Evolutionary conservation across 768 basidiomycete species (phyloP), one percentile per base, ranked within the genome.

Genomic region (Pholiota conissans): DNA sequence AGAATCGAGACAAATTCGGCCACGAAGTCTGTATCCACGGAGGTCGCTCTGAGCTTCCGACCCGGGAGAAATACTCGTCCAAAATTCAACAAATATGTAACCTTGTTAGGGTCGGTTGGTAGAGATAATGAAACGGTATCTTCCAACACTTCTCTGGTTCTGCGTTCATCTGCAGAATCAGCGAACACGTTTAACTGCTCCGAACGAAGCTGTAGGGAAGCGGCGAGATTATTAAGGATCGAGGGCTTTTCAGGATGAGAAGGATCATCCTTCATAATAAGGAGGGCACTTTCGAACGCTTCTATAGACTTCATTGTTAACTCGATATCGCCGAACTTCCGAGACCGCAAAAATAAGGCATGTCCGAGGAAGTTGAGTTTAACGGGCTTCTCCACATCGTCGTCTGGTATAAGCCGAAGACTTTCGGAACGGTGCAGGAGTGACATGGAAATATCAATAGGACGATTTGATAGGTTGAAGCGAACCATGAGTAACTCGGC

Each of bases 201-300:
- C 7, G 30, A 32, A 6, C 30, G 30, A 14, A 24, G 18, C 22
- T 50, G 45, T 13, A 60, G 22, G 2, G 54, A 29, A 3, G 40
- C 40, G 5, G 54, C 53, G 7, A 60, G 48, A 20, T 60, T 55
- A 4, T 55, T 60, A 27, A 56, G 45, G 7, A 60, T 14, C 14
- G 49, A 47, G 2, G 53, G 30, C 27, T 20, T 45, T 18, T 20
- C 24, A 6, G 29, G 27, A 16, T 60, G 40, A 16, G 1, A 11
- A 3, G 16, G 16, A 16, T 8, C 3, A 6, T 46, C 30, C 3
- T 30, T 7, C 14, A 56, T 30, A 18, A 51, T 28, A 7, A 18
- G 14, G 9, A 60, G 27, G 13, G 49, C 49, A 18, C 46, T 39
- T 11, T 47, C 49, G 18, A 55, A 58, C 14, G 34, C 22, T n/a